A percentile compares a stretch with the other conserved stretches of the same genome.
Conservation (phyloP, 169 alveolate species). For the Neospora caninum region DNA sequence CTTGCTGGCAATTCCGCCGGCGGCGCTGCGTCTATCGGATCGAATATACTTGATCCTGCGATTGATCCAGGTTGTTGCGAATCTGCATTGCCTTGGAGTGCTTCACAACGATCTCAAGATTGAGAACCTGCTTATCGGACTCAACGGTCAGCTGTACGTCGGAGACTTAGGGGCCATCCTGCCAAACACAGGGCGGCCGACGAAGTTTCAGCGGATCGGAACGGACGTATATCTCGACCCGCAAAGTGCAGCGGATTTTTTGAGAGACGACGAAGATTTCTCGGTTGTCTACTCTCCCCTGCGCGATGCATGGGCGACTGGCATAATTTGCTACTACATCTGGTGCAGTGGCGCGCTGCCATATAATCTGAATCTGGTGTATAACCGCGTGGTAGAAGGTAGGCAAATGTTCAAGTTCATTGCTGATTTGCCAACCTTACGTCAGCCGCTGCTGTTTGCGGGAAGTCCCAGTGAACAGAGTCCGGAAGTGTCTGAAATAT, state of each 20-base stretch:
- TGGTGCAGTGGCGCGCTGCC: constrained; percentile 41
- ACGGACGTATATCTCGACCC: constrained; percentile 36
- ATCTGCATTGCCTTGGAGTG: constrained; percentile 1
- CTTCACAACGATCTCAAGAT: constrained; percentile 32
- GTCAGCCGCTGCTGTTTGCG: background rate
- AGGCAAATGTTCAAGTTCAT: background rate
- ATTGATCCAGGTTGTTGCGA: constrained; percentile 18
- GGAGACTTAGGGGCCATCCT: constrained; percentile 13
- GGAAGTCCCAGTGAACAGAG: background rate
- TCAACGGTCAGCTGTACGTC: constrained; percentile 2
- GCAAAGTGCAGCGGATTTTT: constrained; percentile 1
- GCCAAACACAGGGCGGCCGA: background rate
- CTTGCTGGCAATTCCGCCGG: constrained; percentile 26
- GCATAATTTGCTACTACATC: constrained; percentile 15
- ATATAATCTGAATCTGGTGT: background rate
- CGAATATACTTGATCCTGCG: constrained; percentile 9
- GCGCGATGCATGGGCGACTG: constrained; percentile 37
- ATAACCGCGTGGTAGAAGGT: background rate
- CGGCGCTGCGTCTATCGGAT: background rate
- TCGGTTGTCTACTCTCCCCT: background rate
- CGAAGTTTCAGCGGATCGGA: constrained; percentile 12
- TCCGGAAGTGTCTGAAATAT: background rate
- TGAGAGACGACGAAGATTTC: background rate
- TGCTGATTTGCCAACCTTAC: background rate
- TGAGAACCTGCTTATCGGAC: background rate